These are phyloP conservation scores for Penicillium tannophilum DNA, from an alignment of 495 filamentous ascomycete species.

Conservation along the genomic window DNA sequence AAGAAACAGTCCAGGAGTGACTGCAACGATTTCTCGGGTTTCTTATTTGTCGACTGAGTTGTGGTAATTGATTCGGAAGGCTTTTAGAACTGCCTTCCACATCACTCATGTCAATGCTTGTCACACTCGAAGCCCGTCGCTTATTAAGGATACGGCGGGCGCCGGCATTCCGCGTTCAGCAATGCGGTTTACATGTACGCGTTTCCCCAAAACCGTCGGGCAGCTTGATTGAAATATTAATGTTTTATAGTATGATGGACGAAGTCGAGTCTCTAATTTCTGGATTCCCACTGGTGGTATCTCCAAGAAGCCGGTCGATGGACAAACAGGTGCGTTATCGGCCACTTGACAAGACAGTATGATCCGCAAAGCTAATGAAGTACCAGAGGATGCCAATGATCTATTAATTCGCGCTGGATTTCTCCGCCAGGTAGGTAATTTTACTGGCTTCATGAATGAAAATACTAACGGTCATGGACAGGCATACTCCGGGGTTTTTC, in stretches of 20 bases:
- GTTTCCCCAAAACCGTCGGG: slow-evolving; percentile 2
- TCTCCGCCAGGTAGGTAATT: slow-evolving; percentile 64
- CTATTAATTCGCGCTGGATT: slow-evolving; percentile 78
- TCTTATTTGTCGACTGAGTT: slow-evolving; percentile 11
- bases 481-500: slow-evolving; percentile 89
- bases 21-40: slow-evolving; percentile 20
- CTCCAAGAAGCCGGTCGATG: slow-evolving; percentile 53
- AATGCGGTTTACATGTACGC: slow-evolving; percentile 31
- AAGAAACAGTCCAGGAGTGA: slow-evolving; percentile 24
- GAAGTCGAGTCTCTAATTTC: slow-evolving; percentile 67
- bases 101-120: slow-evolving; percentile 1
- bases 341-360: background rate
- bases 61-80: background rate
- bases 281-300: slow-evolving; percentile 82
- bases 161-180: slow-evolving; percentile 18
- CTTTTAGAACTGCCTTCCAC: background rate
- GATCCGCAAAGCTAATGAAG: slow-evolving; percentile 19
- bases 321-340: slow-evolving; percentile 35
- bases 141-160: slow-evolving; percentile 13
- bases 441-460: no score
- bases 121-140: slow-evolving; percentile 8
- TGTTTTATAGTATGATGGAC: slow-evolving; percentile 50
- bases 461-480: slow-evolving; percentile 27
- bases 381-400: slow-evolving; percentile 65
- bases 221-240: slow-evolving; percentile 16